Percentiles rank a stretch among this genome's conserved stretches.
Conservation (phyloP, 257 asterid species). For the Lycium ferocissimum region DNA sequence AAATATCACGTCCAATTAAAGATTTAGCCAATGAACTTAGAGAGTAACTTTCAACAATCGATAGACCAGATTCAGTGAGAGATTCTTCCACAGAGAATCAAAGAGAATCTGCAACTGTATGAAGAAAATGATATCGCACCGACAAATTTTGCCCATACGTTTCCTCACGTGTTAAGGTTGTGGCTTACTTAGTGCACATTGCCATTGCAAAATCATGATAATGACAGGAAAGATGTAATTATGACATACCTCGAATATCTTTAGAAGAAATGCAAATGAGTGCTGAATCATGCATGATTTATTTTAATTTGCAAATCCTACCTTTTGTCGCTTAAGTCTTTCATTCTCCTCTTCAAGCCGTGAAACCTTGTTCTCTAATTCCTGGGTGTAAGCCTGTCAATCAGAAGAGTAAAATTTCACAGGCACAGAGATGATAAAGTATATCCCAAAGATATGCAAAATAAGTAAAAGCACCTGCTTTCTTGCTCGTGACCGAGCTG, state of each 20-base stretch:
- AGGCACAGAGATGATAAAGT: background rate
- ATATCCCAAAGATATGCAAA: background rate
- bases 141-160: background rate
- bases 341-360: slow-evolving; percentile 91
- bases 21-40: background rate
- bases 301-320: slow-evolving; percentile 39
- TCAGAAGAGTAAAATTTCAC: slow-evolving; percentile 31
- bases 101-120: background rate
- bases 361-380: slow-evolving; percentile 91
- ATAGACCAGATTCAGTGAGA: background rate
- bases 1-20: slow-evolving; percentile 14
- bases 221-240: background rate
- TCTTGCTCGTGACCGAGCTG: slow-evolving; percentile 95
- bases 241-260: background rate
- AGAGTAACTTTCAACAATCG: background rate
- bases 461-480: slow-evolving; percentile 60
- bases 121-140: slow-evolving; percentile 10
- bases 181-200: background rate
- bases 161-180: background rate
- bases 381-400: slow-evolving; percentile 87
- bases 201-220: background rate
- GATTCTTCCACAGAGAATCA: background rate
- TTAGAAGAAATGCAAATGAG: slow-evolving; percentile 14
- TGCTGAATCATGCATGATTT: slow-evolving; percentile 25
- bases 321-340: slow-evolving; percentile 82